Conservation (phyloP, 1,284 basidiomycete species). For the Sporisorium graminicola region DNA sequence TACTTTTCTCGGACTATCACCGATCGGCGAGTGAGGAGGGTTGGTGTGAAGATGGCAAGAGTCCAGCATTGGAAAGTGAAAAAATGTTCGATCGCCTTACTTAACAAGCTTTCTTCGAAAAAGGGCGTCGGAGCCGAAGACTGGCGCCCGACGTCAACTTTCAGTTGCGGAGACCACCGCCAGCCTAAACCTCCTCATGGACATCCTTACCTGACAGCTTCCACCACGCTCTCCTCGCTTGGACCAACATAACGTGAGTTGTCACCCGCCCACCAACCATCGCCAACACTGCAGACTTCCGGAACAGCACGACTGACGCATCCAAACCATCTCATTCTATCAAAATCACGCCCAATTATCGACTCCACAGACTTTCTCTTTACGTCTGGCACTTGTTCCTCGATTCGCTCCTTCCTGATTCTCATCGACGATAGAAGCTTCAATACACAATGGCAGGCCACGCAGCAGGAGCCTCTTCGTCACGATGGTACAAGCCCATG, state of each 20-base stretch:
- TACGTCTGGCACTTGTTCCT: no score
- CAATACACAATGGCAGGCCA: constrained; percentile 33
- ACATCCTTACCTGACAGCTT: neutral
- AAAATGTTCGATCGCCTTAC: neutral
- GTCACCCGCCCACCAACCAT: neutral
- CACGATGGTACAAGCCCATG: constrained; percentile 62
- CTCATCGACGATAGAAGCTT: neutral
- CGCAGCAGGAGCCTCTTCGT: constrained; percentile 25
- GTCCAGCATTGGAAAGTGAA: neutral
- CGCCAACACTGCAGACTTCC: neutral
- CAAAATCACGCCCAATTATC: no score
- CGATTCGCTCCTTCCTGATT: no score
- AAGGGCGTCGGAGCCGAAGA: constrained; percentile 6
- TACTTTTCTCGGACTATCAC: no score
- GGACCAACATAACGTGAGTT: constrained; percentile 2
- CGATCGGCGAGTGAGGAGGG: neutral
- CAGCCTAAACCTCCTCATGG: neutral
- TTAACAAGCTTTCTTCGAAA: neutral
- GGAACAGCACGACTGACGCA: neutral
- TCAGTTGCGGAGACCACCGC: constrained; percentile 3
- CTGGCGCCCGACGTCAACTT: constrained; percentile 1
- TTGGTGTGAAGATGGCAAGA: no score
- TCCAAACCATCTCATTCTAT: neutral
- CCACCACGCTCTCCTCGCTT: neutral
- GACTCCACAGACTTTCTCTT: no score